Evolutionary conservation across 2,329 filamentous ascomycete species (phyloP), one percentile per base, ranked within the genome.

Genomic region (Colletotrichum sp.): DNA sequence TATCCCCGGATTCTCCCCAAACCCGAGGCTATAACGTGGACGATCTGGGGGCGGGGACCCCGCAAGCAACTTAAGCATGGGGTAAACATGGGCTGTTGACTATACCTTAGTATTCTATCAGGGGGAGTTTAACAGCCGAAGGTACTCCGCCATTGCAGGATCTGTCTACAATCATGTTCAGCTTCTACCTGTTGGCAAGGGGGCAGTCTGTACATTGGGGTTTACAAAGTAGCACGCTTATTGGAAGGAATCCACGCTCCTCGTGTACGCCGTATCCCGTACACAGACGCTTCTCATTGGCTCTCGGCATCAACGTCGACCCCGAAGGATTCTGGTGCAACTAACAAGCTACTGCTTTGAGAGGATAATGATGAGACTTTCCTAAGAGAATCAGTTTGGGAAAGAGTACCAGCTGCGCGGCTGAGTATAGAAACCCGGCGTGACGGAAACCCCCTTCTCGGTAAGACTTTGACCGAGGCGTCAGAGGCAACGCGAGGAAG

Each of bases 91-190:
- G 28, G 16, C 27, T n/a, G 28, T 18, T 61, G 2, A 5, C n/a
- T 2, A 39, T 4, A 5, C 15, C 22, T 22, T 22, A 22, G 22
- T 22, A 22, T 22, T 39, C 15, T 39, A 39, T 39, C 36, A 5
- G 5, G 15, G 1, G 8, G 36, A 39, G 1, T 39, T 15, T 39
- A 5, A 2, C 36, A 39, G 16, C 36, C 36, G 18, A 3, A 39
- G 9, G 36, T 2, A 39, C 5, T 39, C 1, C 36, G 36, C 1
- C 9, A 39, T 9, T 39, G 36, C 15, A 0, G 8, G 36, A 2
- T 39, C 36, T 39, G 36, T 39, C 2, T 0, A 18, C 1, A 18
- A 39, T 39, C 36, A 39, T 39, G 36, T 1, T 18, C 36, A 2
- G 36, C 15, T 18, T 39, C 8, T 8, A 8, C 48, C 2, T 13